Evolutionary conservation across 345 rosid species (phyloP).

Genomic region (Cardiospermum halicacabum): DNA sequence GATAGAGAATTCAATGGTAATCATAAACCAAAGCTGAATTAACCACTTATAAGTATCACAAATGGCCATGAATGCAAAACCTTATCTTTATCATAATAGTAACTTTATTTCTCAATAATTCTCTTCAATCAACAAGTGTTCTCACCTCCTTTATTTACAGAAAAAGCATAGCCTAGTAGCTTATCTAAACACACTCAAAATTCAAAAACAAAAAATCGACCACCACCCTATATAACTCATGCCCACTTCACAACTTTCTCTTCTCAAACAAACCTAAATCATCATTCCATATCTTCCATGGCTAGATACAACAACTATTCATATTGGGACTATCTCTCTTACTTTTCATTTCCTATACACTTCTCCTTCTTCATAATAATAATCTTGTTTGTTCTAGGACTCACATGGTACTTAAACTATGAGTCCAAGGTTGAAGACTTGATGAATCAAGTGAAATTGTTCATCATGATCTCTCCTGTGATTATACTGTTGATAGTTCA

Average conservation of each 20-base stretch:
- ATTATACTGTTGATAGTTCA: constrained; percentile 38
- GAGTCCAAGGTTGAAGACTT: constrained; percentile 41
- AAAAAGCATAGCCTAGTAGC: background rate
- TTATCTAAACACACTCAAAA: background rate
- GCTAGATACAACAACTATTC: constrained; percentile 26
- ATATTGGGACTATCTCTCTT: constrained; percentile 27
- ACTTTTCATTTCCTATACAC: constrained; percentile 35
- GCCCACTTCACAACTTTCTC: background rate
- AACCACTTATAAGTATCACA: no score
- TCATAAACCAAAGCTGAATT: no score
- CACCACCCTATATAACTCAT: background rate
- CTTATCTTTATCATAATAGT: no score
- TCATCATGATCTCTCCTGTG: constrained; percentile 46
- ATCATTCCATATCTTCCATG: constrained; percentile 21
- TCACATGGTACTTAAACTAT: constrained; percentile 53
- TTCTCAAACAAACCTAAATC: background rate
- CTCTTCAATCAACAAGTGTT: background rate
- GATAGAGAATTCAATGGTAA: no score
- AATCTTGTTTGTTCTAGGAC: constrained; percentile 27
- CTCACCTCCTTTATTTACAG: background rate
- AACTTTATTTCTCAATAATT: background rate
- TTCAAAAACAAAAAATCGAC: background rate
- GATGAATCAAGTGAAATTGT: constrained; percentile 34
- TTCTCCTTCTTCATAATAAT: constrained; percentile 34
- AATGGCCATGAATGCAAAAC: no score